These are phyloP conservation scores for Parastagonospora nodorum DNA, from an alignment of 2,329 filamentous ascomycete genomes.

Conservation along the genomic window DNA sequence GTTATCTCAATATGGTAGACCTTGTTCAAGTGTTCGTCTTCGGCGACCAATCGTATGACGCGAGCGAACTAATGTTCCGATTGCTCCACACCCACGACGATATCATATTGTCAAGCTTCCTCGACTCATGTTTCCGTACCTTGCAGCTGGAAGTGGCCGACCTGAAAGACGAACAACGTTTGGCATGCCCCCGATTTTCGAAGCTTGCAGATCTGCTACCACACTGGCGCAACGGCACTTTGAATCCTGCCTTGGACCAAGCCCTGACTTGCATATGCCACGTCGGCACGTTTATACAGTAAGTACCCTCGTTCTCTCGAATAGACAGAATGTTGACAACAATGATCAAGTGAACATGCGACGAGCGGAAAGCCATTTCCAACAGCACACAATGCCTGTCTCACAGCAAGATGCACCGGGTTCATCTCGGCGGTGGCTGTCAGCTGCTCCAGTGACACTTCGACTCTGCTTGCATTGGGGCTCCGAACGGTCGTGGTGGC, in stretches of 20 bases:
- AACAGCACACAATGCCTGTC: not conserved
- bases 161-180: not conserved
- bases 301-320: not conserved
- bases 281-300: not conserved
- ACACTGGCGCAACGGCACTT: not conserved
- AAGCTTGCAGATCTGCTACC: not conserved
- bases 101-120: not conserved
- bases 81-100: not conserved
- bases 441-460: constrained; percentile 1
- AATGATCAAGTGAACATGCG: not conserved
- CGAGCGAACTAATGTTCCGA: not conserved
- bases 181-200: not conserved
- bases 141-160: not conserved
- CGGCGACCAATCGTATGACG: constrained; percentile 1
- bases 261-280: constrained; percentile 1
- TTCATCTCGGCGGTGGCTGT: constrained; percentile 1
- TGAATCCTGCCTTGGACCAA: constrained; percentile 1
- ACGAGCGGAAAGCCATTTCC: not conserved
- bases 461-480: not conserved
- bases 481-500: not conserved
- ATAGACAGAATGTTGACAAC: not conserved
- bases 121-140: not conserved
- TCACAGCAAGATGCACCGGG: constrained; percentile 3
- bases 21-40: constrained; percentile 1
- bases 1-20: not conserved